phyloP scores from a whole-genome alignment of 2,329 filamentous ascomycete genomes.

The Claviceps purpurea region DNA sequence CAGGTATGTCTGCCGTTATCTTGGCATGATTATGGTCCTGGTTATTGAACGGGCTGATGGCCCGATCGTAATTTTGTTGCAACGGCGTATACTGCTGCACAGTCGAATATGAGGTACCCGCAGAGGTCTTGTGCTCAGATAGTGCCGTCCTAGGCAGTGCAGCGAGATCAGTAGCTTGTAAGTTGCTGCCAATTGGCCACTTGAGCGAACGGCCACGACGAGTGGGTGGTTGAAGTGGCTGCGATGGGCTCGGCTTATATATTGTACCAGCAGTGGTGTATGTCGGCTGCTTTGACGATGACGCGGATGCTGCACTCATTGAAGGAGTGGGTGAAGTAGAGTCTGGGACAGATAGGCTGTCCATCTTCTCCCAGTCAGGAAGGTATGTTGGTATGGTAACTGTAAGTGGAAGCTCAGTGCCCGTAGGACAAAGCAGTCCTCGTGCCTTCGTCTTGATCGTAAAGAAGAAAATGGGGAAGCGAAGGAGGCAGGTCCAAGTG shows the following conservation, averaged over 20 bases:
- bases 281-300: slow-evolving; percentile 22
- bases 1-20: slow-evolving; percentile 15
- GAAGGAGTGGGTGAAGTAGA: slow-evolving; percentile 13
- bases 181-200: slow-evolving; percentile 17
- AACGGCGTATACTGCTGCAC: slow-evolving; percentile 34
- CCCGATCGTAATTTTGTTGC: slow-evolving; percentile 41
- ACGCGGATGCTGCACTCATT: slow-evolving; percentile 10
- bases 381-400: neutral
- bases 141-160: slow-evolving; percentile 24
- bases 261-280: slow-evolving; percentile 46
- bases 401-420: neutral
- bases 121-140: slow-evolving; percentile 15
- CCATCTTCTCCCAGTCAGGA: slow-evolving; percentile 16
- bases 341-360: slow-evolving; percentile 10
- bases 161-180: slow-evolving; percentile 18
- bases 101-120: slow-evolving; percentile 6
- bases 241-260: slow-evolving; percentile 33
- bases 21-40: slow-evolving; percentile 13
- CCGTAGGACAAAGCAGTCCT: neutral
- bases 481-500: slow-evolving; percentile 18
- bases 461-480: slow-evolving; percentile 10
- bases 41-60: slow-evolving; percentile 26
- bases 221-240: slow-evolving; percentile 36
- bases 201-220: slow-evolving; percentile 35
- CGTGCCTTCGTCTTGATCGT: slow-evolving; percentile 5